phyloP scores from a whole-genome alignment of 805 yeast species.

The Lipomyces starkeyi region DNA sequence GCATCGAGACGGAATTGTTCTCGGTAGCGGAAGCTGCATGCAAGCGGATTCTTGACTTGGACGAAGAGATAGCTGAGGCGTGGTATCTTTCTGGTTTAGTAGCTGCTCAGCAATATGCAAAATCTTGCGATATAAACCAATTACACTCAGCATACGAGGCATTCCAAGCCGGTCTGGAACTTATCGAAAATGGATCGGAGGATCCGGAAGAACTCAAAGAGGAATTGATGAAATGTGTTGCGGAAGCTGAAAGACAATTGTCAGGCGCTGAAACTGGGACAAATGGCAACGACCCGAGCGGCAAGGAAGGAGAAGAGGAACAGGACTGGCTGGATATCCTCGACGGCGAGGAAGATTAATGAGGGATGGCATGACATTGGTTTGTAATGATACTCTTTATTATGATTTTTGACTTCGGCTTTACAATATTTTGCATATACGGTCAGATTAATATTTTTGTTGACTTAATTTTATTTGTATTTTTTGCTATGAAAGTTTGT shows the following conservation, averaged over 20 bases:
- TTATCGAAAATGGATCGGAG: constrained; percentile 14
- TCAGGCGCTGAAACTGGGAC: constrained; percentile 7
- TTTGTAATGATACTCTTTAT: not conserved
- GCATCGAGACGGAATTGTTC: constrained; percentile 75
- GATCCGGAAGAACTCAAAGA: constrained; percentile 24
- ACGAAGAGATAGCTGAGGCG: constrained; percentile 82
- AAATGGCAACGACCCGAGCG: constrained; percentile 4
- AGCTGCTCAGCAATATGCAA: constrained; percentile 15
- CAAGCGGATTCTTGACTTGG: constrained; percentile 69
- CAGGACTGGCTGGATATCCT: constrained; percentile 34
- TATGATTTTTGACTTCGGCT: not conserved
- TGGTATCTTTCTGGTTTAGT: constrained; percentile 85
- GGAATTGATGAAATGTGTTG: constrained; percentile 16
- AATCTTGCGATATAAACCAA: not conserved
- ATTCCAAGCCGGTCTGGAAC: constrained; percentile 22
- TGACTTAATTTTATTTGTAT: no score
- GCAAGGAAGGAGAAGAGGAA: constrained; percentile 17
- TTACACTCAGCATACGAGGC: constrained; percentile 19
- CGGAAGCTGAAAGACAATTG: constrained; percentile 17
- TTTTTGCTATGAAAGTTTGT: no score
- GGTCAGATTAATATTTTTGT: not conserved
- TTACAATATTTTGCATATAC: not conserved
- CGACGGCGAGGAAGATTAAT: constrained; percentile 16
- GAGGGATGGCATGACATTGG: not conserved
- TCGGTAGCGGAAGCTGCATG: constrained; percentile 74